Base-by-base conservation (phyloP, 148 eudicot species). In the Chenopodium album region DNA sequence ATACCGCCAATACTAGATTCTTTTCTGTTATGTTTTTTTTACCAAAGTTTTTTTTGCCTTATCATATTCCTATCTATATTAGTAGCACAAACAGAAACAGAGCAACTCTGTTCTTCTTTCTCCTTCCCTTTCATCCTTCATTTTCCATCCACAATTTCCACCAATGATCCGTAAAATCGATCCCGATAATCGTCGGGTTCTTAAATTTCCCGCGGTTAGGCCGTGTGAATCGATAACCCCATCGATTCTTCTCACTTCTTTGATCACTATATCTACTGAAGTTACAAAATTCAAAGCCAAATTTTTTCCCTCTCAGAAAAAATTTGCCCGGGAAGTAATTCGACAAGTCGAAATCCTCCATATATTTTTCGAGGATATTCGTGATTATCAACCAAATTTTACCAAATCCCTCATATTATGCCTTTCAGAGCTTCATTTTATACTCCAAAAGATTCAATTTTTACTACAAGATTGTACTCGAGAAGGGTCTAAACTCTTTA, bases 141-240 rank as follows among this genome's bases (percentile, higher is more conserved):
- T 22, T 46, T 1, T 28, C 23, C 13, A 20, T 20, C 16, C 4
- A 6, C 54, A 20, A 68, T 5, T 7, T 28, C 17, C 10, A 76
- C 64, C 80, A 64, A 92, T 94, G 98, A 86, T 91, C 54, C 84
- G 85, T 17, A 88, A 81, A 75, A 76, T 62, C 59, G 89, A 86
- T 48, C 85, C 76, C 59, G 82, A 78, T 76, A 87, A 82, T n/a
- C 98, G 97, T 89, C 93, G 94, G 94, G 76, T 89, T 23, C 84
- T 94, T 12, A 84, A 83, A 9, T 88, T 85, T 7, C 92, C 95
- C 83, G 94, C 97, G 9, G 95, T 93, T 50, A 89, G 87, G 46
- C 98, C 98, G 5, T 93, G 95, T 72, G 90, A 90, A 75, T 84
- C 87, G 28, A 84, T 90, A 22, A 90, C 92, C 74, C 91, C 90